Conservation (phyloP, 1,139 yeast species). For the Kodamaea suecica region DNA sequence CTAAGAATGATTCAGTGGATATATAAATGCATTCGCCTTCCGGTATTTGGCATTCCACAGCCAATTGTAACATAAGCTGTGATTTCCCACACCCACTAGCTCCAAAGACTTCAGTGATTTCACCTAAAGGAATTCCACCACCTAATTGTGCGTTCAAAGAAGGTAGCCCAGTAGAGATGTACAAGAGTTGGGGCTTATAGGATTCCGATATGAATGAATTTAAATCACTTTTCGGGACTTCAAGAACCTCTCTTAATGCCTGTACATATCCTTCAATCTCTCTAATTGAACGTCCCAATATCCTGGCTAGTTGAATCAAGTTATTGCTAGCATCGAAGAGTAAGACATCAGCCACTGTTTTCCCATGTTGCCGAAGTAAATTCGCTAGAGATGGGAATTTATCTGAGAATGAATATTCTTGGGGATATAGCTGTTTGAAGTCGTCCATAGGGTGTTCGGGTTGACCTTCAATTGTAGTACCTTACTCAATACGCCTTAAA, state of each 20-base stretch:
- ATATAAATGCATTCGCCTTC: constrained; percentile 53
- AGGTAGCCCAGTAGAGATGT: constrained; percentile 59
- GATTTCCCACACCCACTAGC: constrained; percentile 85
- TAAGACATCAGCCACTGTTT: constrained; percentile 25
- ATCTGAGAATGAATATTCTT: constrained; percentile 12
- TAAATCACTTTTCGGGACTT: constrained; percentile 1
- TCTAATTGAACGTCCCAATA: constrained; percentile 44
- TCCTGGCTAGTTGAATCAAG: constrained; percentile 33
- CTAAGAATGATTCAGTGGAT: constrained; percentile 72
- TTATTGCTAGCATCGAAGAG: constrained; percentile 15
- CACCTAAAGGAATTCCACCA: constrained; percentile 69
- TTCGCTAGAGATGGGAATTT: constrained; percentile 17
- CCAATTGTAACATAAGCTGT: constrained; percentile 65
- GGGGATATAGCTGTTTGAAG: constrained; percentile 23
- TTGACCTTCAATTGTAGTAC: no score
- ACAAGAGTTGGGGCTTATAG: constrained; percentile 1
- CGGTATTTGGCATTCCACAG: constrained; percentile 50
- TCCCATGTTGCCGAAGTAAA: constrained; percentile 20
- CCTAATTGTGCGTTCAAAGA: constrained; percentile 53
- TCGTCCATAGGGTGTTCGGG: no score
- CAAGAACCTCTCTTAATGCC: constrained; percentile 14
- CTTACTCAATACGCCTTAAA: no score
- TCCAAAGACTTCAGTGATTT: constrained; percentile 78
- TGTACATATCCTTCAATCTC: constrained; percentile 46
- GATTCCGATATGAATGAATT: constrained; percentile 1